These are phyloP conservation scores for Wickerhamomyces sydowiorum DNA, from an alignment of 805 yeast genomes.

Conservation along the genomic window DNA sequence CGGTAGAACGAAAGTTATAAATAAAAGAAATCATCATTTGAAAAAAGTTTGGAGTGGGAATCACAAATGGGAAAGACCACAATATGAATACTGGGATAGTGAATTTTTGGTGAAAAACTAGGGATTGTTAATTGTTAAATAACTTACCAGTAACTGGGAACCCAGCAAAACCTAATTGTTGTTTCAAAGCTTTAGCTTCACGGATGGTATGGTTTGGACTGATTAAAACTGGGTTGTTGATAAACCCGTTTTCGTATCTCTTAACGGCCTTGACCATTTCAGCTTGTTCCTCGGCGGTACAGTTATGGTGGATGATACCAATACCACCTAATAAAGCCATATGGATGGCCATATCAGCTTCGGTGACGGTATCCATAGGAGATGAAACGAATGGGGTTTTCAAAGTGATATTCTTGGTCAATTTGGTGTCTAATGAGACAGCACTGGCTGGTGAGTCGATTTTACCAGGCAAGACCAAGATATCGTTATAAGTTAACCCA, in stretches of 20 bases:
- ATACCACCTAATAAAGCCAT: slow-evolving; percentile 99
- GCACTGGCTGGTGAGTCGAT: slow-evolving; percentile 77
- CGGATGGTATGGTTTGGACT: slow-evolving; percentile 72
- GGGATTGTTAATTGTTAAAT: too few relatives aligned
- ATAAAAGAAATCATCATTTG: slow-evolving; percentile 47
- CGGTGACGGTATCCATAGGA: slow-evolving; percentile 99
- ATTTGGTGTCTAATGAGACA: slow-evolving; percentile 76
- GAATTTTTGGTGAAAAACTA: background rate
- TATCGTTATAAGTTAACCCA: slow-evolving; percentile 96
- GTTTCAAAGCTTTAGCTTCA: slow-evolving; percentile 69
- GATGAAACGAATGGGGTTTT: slow-evolving; percentile 95
- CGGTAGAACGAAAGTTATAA: slow-evolving; percentile 99
- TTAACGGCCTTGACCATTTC: slow-evolving; percentile 96
- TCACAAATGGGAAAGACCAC: background rate
- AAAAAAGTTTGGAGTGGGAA: slow-evolving; percentile 3
- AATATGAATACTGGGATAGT: background rate
- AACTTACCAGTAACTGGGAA: slow-evolving; percentile 99
- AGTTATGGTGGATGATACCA: slow-evolving; percentile 97
- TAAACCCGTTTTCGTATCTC: slow-evolving; percentile 96
- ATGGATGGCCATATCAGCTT: slow-evolving; percentile 94
- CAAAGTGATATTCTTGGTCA: slow-evolving; percentile 87
- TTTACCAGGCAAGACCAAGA: slow-evolving; percentile 92
- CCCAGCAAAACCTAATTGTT: slow-evolving; percentile 83
- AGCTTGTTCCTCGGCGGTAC: slow-evolving; percentile 95
- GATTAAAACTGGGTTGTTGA: slow-evolving; percentile 87